phyloP scores from a whole-genome alignment of 129 eudicot species.

The Glebionis coronaria region DNA sequence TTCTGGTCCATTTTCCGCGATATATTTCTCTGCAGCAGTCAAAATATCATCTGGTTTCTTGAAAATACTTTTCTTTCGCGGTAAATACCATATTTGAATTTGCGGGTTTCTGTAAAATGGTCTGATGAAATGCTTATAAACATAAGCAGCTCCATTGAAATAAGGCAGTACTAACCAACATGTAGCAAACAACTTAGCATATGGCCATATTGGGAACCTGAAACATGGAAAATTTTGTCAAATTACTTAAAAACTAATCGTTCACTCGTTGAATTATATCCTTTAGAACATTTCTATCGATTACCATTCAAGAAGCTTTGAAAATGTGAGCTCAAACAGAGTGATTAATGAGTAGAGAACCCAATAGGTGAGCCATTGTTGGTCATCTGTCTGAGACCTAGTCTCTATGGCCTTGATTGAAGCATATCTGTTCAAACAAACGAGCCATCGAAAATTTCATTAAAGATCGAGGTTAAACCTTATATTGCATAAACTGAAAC shows the following conservation, averaged over 20 bases:
- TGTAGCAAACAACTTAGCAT: conserved; percentile 61
- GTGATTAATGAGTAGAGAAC: conserved; percentile 82
- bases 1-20: conserved; percentile 75
- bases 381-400: conserved; percentile 64
- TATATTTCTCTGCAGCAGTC: conserved; percentile 80
- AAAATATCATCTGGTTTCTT: conserved; percentile 64
- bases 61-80: conserved; percentile 51
- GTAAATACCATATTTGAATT: conserved; percentile 67
- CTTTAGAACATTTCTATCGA: too few species aligned
- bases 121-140: conserved; percentile 69
- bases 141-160: conserved; percentile 86
- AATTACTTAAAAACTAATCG: neutral
- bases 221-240: conserved; percentile 16
- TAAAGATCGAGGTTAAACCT: neutral
- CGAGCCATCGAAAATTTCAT: neutral
- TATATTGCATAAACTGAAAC: too few species aligned
- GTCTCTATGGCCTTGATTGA: conserved; percentile 83
- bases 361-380: conserved; percentile 98
- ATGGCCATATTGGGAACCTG: conserved; percentile 92
- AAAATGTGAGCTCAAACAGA: conserved; percentile 77
- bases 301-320: conserved; percentile 80
- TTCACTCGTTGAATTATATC: too few species aligned
- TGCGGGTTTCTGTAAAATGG: conserved; percentile 79
- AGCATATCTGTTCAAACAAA: conserved; percentile 55
- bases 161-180: conserved; percentile 92